A percentile compares a stretch with the other conserved stretches of the same genome.
Conservation (phyloP, 768 basidiomycete species). For the Daedaleopsis sinensis region DNA sequence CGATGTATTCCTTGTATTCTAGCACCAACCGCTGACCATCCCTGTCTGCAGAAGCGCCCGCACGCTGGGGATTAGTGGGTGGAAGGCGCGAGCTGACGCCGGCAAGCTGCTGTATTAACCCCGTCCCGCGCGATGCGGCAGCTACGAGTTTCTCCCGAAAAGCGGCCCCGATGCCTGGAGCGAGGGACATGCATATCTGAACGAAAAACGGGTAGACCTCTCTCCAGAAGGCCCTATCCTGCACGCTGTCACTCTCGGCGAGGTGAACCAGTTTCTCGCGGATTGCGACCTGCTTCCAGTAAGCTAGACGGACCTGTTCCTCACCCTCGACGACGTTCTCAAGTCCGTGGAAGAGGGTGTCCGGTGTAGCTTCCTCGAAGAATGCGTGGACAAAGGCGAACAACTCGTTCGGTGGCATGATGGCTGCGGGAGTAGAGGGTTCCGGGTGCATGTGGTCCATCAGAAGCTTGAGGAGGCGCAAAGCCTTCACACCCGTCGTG, state of each 20-base stretch:
- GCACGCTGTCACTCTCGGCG: slow-evolving; percentile 68
- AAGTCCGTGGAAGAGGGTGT: slow-evolving; percentile 57
- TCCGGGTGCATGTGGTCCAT: slow-evolving; percentile 46
- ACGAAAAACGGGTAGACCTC: slow-evolving; percentile 71
- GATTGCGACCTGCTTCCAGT: slow-evolving; percentile 60
- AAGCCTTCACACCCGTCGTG: slow-evolving; percentile 61
- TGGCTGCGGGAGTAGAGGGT: slow-evolving; percentile 26
- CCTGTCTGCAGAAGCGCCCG: slow-evolving; percentile 44
- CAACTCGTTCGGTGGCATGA: slow-evolving; percentile 32
- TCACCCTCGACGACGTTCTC: slow-evolving; percentile 67
- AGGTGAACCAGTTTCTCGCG: slow-evolving; percentile 67
- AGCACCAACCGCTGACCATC: slow-evolving; percentile 54
- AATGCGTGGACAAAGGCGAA: slow-evolving; percentile 55
- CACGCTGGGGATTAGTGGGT: slow-evolving; percentile 46
- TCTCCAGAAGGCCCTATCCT: slow-evolving; percentile 75
- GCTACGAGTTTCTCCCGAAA: slow-evolving; percentile 72
- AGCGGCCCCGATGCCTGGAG: slow-evolving; percentile 45
- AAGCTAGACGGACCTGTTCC: slow-evolving; percentile 62
- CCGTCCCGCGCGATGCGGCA: slow-evolving; percentile 70
- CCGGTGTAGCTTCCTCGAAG: slow-evolving; percentile 49
- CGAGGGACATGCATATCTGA: slow-evolving; percentile 53
- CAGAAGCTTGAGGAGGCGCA: slow-evolving; percentile 59
- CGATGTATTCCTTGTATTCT: slow-evolving; percentile 61
- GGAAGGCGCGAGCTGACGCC: slow-evolving; percentile 65
- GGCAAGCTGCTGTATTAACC: slow-evolving; percentile 70